phyloP scores from a whole-genome alignment of 805 yeast species.

The Kregervanrija fluxuum region DNA sequence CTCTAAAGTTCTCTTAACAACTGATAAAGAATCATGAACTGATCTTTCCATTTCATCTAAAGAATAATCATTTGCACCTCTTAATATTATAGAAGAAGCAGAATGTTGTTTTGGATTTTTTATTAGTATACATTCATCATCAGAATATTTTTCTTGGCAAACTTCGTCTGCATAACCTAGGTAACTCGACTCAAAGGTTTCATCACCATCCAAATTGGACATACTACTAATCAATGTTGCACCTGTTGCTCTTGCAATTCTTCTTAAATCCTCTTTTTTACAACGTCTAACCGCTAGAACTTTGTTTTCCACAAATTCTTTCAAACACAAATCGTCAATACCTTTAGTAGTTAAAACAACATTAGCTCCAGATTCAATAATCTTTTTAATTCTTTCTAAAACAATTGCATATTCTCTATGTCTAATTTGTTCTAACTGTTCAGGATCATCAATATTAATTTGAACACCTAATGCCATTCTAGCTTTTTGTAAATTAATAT shows the following conservation, averaged over 20 bases:
- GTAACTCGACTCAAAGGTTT: conserved; percentile 76
- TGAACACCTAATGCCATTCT: conserved; percentile 98
- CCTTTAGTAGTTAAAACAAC: conserved; percentile 92
- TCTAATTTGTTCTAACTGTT: conserved; percentile 78
- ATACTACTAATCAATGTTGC: conserved; percentile 82
- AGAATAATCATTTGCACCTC: conserved; percentile 94
- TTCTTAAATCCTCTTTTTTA: conserved; percentile 90
- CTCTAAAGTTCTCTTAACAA: conserved; percentile 92
- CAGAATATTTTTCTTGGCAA: conserved; percentile 82
- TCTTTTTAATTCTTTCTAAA: conserved; percentile 73
- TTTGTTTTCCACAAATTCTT: conserved; percentile 84
- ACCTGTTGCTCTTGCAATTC: conserved; percentile 97
- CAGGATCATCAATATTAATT: conserved; percentile 95
- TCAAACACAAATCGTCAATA: conserved; percentile 85
- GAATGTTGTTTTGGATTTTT: conserved; percentile 90
- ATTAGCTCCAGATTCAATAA: conserved; percentile 84
- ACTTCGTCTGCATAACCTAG: conserved; percentile 90
- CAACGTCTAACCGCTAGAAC: conserved; percentile 96
- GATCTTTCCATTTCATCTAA: conserved; percentile 99
- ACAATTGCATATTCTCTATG: conserved; percentile 83
- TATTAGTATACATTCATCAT: conserved; percentile 92
- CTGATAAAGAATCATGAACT: conserved; percentile 86
- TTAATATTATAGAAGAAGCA: conserved; percentile 80
- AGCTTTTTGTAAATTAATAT: conserved; percentile 90
- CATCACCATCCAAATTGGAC: conserved; percentile 95